Base-by-base conservation (phyloP, 768 basidiomycete genomes). In the Russula brevipes region DNA sequence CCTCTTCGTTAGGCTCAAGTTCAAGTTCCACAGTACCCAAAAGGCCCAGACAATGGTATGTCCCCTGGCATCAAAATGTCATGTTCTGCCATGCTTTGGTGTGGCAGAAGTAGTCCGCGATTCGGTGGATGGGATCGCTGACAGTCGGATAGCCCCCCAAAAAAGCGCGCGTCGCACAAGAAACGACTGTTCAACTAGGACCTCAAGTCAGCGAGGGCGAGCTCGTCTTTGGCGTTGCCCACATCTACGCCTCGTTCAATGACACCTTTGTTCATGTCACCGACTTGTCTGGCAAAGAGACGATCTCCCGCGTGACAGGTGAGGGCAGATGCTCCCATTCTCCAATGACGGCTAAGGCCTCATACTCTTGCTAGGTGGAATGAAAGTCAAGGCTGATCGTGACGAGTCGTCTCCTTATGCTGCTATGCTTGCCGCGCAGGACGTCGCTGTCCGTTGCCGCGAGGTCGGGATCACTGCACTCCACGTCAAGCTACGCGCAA, bases 381-480 rank as follows among this genome's bases (percentile, higher is more conserved):
- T 98, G 97, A 98, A 98, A 82, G 97, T 99, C 79, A 99, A 98
- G 82, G 97, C 96, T 12, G 97, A 99, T 79, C 90, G 97, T 78
- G 97, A 99, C 80, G 97, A 99, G 80, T 98, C 94, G 46, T 98
- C 95, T 30, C 92, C 91, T 17, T 92, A 97, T 74, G 93, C 94
- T 56, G 94, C 95, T 75, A 96, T 97, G 95, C 82, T 98, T 76
- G 96, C 96, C 59, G 94, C 96, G 47, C 96, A 98, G 81, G 96
- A 98, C 71, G 94, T 94, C 69, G 96, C 96, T 63, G 76, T 81
- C 57, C 92, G 95, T 70, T 99, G 97, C 89, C 91, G 91, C 74
- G 97, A 98, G 80, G 92, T 98, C 70, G 97, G 97, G 60, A 89
- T 99, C 78, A 98, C 92, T 68, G 96, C 96, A 59, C 88, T 98